These are phyloP conservation scores for Candida endomychidarum DNA, from an alignment of 805 yeast genomes.

Conservation along the genomic window DNA sequence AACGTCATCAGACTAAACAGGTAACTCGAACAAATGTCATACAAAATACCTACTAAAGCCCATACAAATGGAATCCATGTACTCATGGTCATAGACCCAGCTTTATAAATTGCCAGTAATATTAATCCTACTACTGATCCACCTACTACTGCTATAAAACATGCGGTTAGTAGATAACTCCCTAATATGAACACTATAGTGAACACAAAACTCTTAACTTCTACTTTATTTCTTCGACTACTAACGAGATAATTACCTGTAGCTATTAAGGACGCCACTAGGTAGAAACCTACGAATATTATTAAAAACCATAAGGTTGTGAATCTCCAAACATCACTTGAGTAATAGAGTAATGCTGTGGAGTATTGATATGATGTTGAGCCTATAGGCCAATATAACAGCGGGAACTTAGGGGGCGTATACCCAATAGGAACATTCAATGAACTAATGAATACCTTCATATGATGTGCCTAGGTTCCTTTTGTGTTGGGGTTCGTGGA, in stretches of 20 bases:
- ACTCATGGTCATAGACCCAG: slow-evolving; percentile 84
- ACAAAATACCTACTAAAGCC: slow-evolving; percentile 67
- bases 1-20: slow-evolving; percentile 43
- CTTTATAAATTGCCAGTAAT: slow-evolving; percentile 69
- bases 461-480: slow-evolving; percentile 6
- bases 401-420: slow-evolving; percentile 75
- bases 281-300: slow-evolving; percentile 60
- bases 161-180: slow-evolving; percentile 53
- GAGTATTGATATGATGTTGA: slow-evolving; percentile 36
- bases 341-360: slow-evolving; percentile 62
- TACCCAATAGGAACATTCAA: slow-evolving; percentile 78
- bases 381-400: slow-evolving; percentile 70
- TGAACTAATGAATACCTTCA: slow-evolving; percentile 33
- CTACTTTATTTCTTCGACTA: slow-evolving; percentile 7
- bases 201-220: slow-evolving; percentile 10
- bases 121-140: slow-evolving; percentile 81
- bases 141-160: slow-evolving; percentile 61
- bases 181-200: slow-evolving; percentile 19
- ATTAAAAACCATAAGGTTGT: slow-evolving; percentile 81
- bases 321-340: slow-evolving; percentile 76
- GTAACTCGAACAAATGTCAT: slow-evolving; percentile 65
- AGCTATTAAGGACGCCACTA: slow-evolving; percentile 64
- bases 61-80: slow-evolving; percentile 94
- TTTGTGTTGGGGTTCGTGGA: neutral
- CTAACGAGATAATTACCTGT: slow-evolving; percentile 22